phyloP scores from a whole-genome alignment of 805 yeast species.

The Pichia paraexigua region DNA sequence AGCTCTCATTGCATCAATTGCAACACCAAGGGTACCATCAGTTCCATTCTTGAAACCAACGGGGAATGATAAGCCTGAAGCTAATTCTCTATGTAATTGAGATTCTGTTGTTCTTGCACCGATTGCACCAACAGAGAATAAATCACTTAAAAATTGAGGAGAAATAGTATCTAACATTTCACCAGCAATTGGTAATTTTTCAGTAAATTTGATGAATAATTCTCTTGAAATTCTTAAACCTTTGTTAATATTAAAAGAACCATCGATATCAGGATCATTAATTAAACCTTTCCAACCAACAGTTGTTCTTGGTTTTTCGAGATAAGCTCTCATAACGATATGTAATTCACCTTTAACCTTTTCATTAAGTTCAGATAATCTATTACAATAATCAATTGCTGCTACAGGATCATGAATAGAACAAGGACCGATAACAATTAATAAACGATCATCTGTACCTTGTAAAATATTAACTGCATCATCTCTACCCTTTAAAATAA shows the following conservation, averaged over 20 bases:
- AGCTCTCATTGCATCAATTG: constrained; percentile 88
- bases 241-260: constrained; percentile 87
- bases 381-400: constrained; percentile 78
- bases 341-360: constrained; percentile 66
- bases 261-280: constrained; percentile 94
- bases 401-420: constrained; percentile 92
- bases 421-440: constrained; percentile 94
- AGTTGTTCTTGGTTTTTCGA: constrained; percentile 97
- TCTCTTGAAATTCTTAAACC: constrained; percentile 86
- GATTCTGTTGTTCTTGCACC: constrained; percentile 99
- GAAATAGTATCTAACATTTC: constrained; percentile 98
- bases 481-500: constrained; percentile 68
- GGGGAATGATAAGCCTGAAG: constrained; percentile 96
- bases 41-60: constrained; percentile 98
- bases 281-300: constrained; percentile 99
- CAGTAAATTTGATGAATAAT: constrained; percentile 76
- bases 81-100: constrained; percentile 93
- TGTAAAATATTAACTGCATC: constrained; percentile 63
- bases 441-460: constrained; percentile 79
- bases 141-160: constrained; percentile 89
- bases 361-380: constrained; percentile 50
- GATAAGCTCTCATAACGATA: constrained; percentile 94
- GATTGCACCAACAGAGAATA: constrained; percentile 93
- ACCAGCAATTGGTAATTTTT: constrained; percentile 84
- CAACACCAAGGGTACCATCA: constrained; percentile 91